Conservation (phyloP, 192 early-diverging fungal species). For the Coemansia sp. region DNA sequence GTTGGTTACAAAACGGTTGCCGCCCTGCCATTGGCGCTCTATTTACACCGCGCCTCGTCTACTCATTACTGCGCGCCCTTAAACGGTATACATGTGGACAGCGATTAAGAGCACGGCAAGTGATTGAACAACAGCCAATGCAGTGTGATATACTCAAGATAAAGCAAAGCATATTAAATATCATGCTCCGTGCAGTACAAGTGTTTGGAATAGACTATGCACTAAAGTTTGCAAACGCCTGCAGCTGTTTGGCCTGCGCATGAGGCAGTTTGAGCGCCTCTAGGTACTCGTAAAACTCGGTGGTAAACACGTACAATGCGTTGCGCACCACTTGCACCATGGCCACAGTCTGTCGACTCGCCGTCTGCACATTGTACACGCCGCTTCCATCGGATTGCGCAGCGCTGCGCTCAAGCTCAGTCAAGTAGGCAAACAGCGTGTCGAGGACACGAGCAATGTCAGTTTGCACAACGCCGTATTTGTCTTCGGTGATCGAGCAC, state of each 20-base stretch:
- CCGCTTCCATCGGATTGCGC: constrained; percentile 7
- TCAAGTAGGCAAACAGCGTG: constrained; percentile 33
- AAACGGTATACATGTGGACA: no score
- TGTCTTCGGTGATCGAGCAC: constrained; percentile 45
- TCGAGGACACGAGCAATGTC: constrained; percentile 37
- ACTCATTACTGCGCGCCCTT: neutral
- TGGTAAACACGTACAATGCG: constrained; percentile 38
- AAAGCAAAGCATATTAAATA: no score
- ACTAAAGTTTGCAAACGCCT: constrained; percentile 50
- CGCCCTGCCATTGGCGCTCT: neutral
- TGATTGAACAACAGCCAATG: neutral
- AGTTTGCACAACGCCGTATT: constrained; percentile 48
- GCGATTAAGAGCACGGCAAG: neutral
- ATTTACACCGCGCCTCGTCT: neutral
- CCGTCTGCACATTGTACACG: constrained; percentile 28
- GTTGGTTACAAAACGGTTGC: neutral
- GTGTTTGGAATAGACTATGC: constrained; percentile 13
- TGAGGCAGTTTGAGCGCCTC: constrained; percentile 45
- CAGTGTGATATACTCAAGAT: neutral
- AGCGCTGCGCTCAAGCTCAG: constrained; percentile 34
- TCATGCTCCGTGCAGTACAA: no score
- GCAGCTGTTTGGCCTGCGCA: constrained; percentile 30
- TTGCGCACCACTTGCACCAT: constrained; percentile 52
- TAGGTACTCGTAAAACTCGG: constrained; percentile 44
- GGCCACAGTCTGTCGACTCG: constrained; percentile 37